Evolutionary conservation across 2,329 filamentous ascomycete species (phyloP), one percentile per base, ranked within the genome.

Genomic region (Epichloe elymi): DNA sequence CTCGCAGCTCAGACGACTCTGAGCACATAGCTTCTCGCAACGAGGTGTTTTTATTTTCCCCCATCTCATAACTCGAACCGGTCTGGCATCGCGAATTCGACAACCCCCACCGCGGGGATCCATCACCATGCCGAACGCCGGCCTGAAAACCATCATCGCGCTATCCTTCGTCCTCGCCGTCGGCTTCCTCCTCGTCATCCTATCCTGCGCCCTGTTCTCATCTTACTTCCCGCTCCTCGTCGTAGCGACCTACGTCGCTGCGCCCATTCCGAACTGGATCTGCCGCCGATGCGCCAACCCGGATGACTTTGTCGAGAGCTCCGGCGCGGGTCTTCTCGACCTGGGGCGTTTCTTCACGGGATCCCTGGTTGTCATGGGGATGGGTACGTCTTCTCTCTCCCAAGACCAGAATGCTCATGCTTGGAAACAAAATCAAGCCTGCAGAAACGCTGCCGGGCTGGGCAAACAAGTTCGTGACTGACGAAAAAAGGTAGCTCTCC

Each of bases 101-200:
- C 36, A 38, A 38, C 14, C 49, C 48, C 52, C 54, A 26, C 42
- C 52, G 54, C 51, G 55, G 53, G 54, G 51, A 33, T 33, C 58
- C 55, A 17, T 64, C 71, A 75, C 62, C 57, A 80, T 81, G 78
- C 68, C 77, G 73, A 80, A 87, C 75, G 89, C 93, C 61, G 93
- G 93, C 67, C 83, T 98, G 65, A 97, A 96, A 74, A 98, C 93
- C 60, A 98, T 98, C 72, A 98, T 98, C 70, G 88, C 88, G 58
- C 86, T 98, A 61, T 97, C 93, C 66, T 98, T 98, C 73, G 93
- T 98, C 67, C 88, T 98, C 58, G 93, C 93, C 61, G 93, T 98
- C 63, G 93, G 93, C 62, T 98, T 98, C 74, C 87, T 98, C 62
- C 88, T 98, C 60, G 93, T 97, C 60, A 98, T 98, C 70, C 86